Base-by-base conservation (phyloP, 768 basidiomycete genomes). In the Mycena rebaudengoi region DNA sequence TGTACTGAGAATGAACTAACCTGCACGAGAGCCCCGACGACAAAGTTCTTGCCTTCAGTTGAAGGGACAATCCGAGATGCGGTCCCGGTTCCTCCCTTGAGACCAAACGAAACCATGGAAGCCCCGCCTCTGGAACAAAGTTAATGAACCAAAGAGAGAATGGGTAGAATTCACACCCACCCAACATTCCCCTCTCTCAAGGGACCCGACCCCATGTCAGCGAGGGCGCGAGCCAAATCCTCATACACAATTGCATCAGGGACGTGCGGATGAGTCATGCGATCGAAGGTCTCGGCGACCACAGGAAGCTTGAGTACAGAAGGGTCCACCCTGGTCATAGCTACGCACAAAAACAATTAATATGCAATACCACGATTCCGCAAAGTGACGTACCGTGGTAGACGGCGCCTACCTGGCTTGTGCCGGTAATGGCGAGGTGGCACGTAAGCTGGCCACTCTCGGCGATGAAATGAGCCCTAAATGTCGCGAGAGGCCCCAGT, bases 21-120 rank as follows among this genome's bases (percentile, higher is more conserved):
- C 52, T 65, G 66, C 13, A 67, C 43, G 10, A 67, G 32, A 8
- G 41, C 66, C 13, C 66, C 66, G 25, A 67, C 66, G 53, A 63
- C 58, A 14, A 45, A 67, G 12, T 55, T 20, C 16, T 58, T 56
- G 18, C 62, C 62, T 12, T 60, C 16, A 12, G 46, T 33, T 2
- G 53, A 49, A 16, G 66, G 66, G 5, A 67, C 66, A 11, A 67
- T 40, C 3, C 66, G 66, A 4, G 62, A 64, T 7, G 66, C 51
- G 23, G 66, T 67, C 1, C 66, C 66, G 4, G 66, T 67, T 14
- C 66, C 66, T 21, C 66, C 66, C 14, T 67, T 67, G n/a, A 67
- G 30, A 1, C 61, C 66, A 46, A 67, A 67, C n/a, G 66, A 67
- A 4, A 67, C 66, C 66, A 67, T 67, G 5, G 66, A 25, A 3